phyloP scores from a whole-genome alignment of 495 filamentous ascomycete species.

The Annulohypoxylon moriforme region DNA sequence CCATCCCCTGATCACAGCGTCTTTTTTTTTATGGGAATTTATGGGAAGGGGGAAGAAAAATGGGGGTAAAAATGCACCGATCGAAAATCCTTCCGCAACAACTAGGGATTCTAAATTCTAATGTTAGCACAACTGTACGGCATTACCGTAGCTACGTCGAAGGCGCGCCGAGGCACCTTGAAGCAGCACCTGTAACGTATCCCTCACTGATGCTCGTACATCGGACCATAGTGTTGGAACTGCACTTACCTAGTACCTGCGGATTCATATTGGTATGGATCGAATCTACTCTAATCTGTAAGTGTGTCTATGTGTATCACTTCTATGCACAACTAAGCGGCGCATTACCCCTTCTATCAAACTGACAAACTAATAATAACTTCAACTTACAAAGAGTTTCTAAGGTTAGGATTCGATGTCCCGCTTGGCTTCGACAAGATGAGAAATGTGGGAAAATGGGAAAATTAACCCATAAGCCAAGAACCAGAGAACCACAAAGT shows the following conservation, averaged over 20 bases:
- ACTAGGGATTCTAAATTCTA: constrained; percentile 33
- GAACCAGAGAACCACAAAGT: too few relatives aligned
- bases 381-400: constrained; percentile 21
- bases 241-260: too few relatives aligned
- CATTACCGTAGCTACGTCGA: constrained; percentile 30
- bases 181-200: constrained; percentile 42
- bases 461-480: constrained; percentile 38
- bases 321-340: constrained; percentile 22
- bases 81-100: constrained; percentile 38
- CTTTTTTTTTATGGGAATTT: constrained; percentile 6
- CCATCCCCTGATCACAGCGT: constrained; percentile 30
- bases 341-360: constrained; percentile 32
- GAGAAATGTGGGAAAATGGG: constrained; percentile 5
- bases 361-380: constrained; percentile 37
- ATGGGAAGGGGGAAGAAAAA: constrained; percentile 1
- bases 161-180: constrained; percentile 6
- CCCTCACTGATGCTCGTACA: constrained; percentile 27
- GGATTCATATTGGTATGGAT: background rate
- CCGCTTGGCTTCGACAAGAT: constrained; percentile 3
- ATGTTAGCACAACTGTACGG: constrained; percentile 45
- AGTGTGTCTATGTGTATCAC: constrained; percentile 22
- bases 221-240: constrained; percentile 34
- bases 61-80: constrained; percentile 34
- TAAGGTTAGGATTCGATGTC: constrained; percentile 13
- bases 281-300: background rate